A percentile compares a stretch with the other conserved stretches of the same genome.
These are phyloP conservation scores for Ogataea neopini DNA, from an alignment of 805 yeast genomes.

Conservation along the genomic window DNA sequence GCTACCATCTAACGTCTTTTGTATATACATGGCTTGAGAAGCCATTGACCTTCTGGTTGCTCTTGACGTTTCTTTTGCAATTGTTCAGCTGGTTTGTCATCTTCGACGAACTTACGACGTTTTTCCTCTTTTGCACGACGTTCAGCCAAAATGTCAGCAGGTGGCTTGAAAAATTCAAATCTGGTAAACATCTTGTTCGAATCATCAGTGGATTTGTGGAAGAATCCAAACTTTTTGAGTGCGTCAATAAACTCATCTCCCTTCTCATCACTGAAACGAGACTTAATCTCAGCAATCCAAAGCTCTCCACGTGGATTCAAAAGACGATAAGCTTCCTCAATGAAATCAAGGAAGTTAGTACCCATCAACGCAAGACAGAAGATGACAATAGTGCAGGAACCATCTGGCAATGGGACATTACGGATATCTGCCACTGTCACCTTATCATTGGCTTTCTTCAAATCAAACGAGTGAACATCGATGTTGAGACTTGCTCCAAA, in stretches of 20 bases:
- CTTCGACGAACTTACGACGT: constrained; percentile 68
- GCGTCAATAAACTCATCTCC: constrained; percentile 82
- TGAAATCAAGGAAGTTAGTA: constrained; percentile 89
- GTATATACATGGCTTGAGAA: constrained; percentile 94
- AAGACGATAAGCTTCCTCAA: constrained; percentile 84
- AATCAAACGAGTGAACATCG: constrained; percentile 85
- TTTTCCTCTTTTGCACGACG: constrained; percentile 61
- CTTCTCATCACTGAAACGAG: constrained; percentile 75
- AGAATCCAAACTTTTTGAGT: constrained; percentile 77
- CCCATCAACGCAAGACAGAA: constrained; percentile 98
- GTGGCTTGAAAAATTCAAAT: constrained; percentile 91
- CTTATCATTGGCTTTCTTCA: constrained; percentile 82
- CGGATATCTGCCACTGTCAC: constrained; percentile 97
- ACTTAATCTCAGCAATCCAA: constrained; percentile 97
- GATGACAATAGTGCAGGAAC: constrained; percentile 82
- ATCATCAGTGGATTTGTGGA: constrained; percentile 85
- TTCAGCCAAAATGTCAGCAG: constrained; percentile 64
- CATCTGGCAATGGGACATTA: constrained; percentile 80
- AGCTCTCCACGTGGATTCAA: constrained; percentile 89
- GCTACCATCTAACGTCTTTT: constrained; percentile 60
- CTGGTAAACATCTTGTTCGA: constrained; percentile 90
- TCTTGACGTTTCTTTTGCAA: constrained; percentile 54
- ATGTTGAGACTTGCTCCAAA: constrained; percentile 45
- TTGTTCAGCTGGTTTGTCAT: constrained; percentile 58
- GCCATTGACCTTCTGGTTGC: constrained; percentile 80